A percentile compares a stretch with the other conserved stretches of the same genome.
Conservation (phyloP, 805 yeast genomes). For the Hagleromyces aurorensis region DNA sequence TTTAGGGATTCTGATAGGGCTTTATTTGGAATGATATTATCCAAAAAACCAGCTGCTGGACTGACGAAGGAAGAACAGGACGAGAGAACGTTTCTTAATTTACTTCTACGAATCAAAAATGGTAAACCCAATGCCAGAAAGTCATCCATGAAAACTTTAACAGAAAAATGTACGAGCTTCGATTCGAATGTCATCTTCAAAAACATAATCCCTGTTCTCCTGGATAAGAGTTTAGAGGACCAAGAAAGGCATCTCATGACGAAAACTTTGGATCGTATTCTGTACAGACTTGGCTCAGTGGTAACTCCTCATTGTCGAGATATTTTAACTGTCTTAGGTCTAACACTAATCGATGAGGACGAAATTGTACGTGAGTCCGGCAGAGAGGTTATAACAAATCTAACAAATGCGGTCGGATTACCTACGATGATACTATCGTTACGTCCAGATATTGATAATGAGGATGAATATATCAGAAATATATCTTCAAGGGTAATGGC, state of each 20-base stretch:
- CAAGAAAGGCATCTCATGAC: conserved; percentile 78
- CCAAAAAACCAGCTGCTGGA: conserved; percentile 26
- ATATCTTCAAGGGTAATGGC: conserved; percentile 75
- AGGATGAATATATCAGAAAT: conserved; percentile 74
- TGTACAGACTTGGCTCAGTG: conserved; percentile 55
- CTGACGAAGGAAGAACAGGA: conserved; percentile 45
- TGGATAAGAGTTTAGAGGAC: conserved; percentile 66
- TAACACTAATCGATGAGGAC: conserved; percentile 75
- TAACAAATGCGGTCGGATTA: conserved; percentile 77
- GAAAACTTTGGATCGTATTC: conserved; percentile 62
- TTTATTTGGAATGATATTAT: conserved; percentile 57
- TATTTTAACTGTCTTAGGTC: conserved; percentile 66
- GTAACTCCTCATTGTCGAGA: conserved; percentile 68
- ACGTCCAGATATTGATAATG: conserved; percentile 74
- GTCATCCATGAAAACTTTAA: conserved; percentile 54
- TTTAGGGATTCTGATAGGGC: conserved; percentile 66
- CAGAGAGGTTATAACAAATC: conserved; percentile 62
- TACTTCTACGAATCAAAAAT: conserved; percentile 66
- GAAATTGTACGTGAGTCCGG: conserved; percentile 68
- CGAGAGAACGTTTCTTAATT: conserved; percentile 52
- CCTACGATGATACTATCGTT: conserved; percentile 70
- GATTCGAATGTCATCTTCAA: conserved; percentile 68
- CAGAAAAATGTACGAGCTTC: conserved; percentile 52
- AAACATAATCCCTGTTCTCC: conserved; percentile 64
- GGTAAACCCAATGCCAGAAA: conserved; percentile 67